Evolutionary conservation across 164 flowering plant species (phyloP).

Genomic region (Protea cynaroides): DNA sequence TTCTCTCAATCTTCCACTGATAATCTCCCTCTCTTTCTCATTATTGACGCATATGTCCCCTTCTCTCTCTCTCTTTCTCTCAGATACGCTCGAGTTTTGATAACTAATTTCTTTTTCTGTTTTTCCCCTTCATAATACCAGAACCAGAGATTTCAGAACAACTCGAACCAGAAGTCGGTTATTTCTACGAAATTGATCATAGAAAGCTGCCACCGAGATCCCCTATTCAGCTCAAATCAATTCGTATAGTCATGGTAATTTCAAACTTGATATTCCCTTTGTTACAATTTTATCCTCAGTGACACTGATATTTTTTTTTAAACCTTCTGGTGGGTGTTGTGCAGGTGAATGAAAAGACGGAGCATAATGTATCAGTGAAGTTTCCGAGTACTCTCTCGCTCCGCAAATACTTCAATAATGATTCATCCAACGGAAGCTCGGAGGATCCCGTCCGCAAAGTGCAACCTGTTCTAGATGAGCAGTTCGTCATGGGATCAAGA

Average conservation of each 20-base stretch:
- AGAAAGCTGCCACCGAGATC: slow-evolving; percentile 33
- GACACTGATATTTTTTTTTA: background rate
- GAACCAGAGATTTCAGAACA: slow-evolving; percentile 7
- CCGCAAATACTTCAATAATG: slow-evolving; percentile 27
- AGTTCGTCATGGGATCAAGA: slow-evolving; percentile 41
- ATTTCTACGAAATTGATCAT: slow-evolving; percentile 57
- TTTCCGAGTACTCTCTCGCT: slow-evolving; percentile 62
- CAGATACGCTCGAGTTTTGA: too few relatives aligned
- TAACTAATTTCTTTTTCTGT: background rate
- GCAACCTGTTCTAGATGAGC: slow-evolving; percentile 58
- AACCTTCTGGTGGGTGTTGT: background rate
- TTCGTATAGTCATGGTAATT: slow-evolving; percentile 57
- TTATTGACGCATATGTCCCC: background rate
- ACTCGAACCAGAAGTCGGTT: slow-evolving; percentile 32
- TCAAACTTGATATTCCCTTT: background rate
- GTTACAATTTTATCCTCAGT: background rate
- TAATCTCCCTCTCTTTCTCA: background rate
- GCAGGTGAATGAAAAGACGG: slow-evolving; percentile 55
- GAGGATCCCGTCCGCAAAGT: slow-evolving; percentile 2
- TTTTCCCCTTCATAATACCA: background rate
- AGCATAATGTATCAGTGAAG: slow-evolving; percentile 35
- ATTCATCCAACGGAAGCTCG: background rate
- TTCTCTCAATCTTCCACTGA: background rate
- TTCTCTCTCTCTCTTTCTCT: background rate
- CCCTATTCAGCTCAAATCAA: slow-evolving; percentile 46